Evolutionary conservation across 495 filamentous ascomycete genomes (phyloP).

Genomic region (Penicillium odoratum): DNA sequence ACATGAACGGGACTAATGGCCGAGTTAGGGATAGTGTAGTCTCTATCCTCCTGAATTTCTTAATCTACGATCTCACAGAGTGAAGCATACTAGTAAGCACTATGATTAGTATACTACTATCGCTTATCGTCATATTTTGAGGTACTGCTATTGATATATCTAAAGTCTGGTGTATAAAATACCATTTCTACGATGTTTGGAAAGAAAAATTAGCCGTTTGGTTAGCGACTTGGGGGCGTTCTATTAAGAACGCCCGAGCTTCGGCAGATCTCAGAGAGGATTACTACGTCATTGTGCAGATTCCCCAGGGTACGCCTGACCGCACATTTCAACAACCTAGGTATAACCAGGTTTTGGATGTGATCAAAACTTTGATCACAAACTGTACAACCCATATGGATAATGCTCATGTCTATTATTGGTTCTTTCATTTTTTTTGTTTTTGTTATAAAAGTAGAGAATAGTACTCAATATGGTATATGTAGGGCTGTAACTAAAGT

Average conservation of each 20-base stretch:
- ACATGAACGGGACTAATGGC: neutral
- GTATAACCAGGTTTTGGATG: neutral
- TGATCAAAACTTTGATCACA: neutral
- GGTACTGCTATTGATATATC: no score
- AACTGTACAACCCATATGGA: neutral
- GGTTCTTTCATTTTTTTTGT: neutral
- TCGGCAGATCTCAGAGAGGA: neutral
- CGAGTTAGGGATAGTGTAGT: no score
- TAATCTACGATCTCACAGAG: no score
- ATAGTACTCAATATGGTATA: neutral
- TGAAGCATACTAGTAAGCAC: no score
- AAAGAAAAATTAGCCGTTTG: neutral
- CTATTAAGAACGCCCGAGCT: neutral
- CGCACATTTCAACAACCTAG: neutral
- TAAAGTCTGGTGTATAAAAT: neutral
- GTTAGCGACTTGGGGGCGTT: neutral
- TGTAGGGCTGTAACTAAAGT: no score
- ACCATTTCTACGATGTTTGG: neutral
- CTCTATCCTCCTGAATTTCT: no score
- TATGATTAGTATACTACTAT: no score
- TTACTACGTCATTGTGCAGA: neutral
- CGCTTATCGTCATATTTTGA: no score
- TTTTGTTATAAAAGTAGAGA: neutral
- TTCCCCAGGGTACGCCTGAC: neutral
- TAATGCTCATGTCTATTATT: neutral